Conservation (phyloP, 352 stramenopile genomes). For the Phytophthora palmivora region DNA sequence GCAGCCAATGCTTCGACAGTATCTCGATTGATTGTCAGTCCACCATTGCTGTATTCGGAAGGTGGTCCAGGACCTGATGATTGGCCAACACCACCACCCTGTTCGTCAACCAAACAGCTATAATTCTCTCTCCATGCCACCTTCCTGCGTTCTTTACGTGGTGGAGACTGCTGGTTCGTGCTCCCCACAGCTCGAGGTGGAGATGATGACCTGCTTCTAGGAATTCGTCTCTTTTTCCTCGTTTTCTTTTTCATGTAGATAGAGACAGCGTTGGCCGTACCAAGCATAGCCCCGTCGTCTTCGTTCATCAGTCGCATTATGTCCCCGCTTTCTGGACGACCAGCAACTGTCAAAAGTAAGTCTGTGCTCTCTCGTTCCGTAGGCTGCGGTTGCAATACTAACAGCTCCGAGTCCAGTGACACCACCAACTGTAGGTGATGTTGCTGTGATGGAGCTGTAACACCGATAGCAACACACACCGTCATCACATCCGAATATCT, state of each 20-base stretch:
- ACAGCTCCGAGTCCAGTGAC: constrained; percentile 70
- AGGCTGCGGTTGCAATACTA: constrained; percentile 59
- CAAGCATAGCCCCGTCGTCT: background rate
- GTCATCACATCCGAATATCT: background rate
- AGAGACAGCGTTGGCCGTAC: background rate
- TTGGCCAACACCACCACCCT: background rate
- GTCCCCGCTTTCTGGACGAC: constrained; percentile 49
- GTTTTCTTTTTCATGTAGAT: constrained; percentile 18
- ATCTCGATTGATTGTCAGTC: background rate
- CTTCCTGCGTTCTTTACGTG: constrained; percentile 10
- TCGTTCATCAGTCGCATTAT: constrained; percentile 2
- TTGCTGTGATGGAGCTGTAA: constrained; percentile 34
- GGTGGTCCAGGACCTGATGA: background rate
- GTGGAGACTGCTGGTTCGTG: constrained; percentile 33
- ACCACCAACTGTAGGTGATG: constrained; percentile 58
- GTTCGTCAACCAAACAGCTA: background rate
- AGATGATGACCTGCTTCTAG: constrained; percentile 1
- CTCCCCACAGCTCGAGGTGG: constrained; percentile 16
- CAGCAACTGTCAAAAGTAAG: constrained; percentile 58
- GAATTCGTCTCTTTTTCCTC: constrained; percentile 24
- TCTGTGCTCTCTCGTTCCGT: constrained; percentile 51
- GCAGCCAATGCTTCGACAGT: constrained; percentile 22
- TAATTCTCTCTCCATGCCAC: constrained; percentile 21
- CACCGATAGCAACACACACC: background rate
- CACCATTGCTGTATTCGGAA: constrained; percentile 1